These are phyloP conservation scores for Colletotrichum endophyticum DNA, from an alignment of 2,329 filamentous ascomycete genomes.

Conservation along the genomic window DNA sequence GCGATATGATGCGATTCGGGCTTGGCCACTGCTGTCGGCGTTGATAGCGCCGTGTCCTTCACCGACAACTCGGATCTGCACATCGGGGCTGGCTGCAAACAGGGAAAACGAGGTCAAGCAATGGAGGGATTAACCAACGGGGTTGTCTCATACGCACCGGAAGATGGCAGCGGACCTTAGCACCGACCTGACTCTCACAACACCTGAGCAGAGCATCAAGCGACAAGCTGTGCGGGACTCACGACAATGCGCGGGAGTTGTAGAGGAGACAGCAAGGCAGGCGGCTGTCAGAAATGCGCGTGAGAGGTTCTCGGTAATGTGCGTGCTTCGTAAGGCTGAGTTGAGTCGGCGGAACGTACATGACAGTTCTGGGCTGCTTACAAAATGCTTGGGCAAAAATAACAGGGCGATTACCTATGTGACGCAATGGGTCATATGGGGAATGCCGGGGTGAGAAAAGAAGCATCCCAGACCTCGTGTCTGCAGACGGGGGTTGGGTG, in stretches of 20 bases:
- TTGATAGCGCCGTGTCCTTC: not conserved
- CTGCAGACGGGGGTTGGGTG: not conserved
- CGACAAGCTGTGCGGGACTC: not conserved
- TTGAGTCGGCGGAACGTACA: not conserved
- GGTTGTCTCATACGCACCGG: not conserved
- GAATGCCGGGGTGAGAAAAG: not conserved
- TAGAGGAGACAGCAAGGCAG: not conserved
- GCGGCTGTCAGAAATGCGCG: not conserved
- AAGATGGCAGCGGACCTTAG: not conserved
- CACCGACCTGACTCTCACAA: not conserved
- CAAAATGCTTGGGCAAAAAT: not conserved
- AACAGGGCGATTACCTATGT: constrained; percentile 2
- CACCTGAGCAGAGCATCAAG: not conserved
- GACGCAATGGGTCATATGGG: constrained; percentile 3
- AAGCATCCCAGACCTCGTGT: not conserved
- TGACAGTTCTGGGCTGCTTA: not conserved
- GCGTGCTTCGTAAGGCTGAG: constrained; percentile 15
- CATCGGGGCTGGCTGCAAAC: not conserved
- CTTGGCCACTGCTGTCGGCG: not conserved
- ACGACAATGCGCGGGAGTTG: not conserved
- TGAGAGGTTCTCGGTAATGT: not conserved
- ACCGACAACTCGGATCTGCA: not conserved
- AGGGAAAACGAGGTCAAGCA: not conserved
- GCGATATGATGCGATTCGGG: not conserved
- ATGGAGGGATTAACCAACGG: not conserved